phyloP scores from a whole-genome alignment of 73 alveolate species.

The Blepharisma stoltei region DNA sequence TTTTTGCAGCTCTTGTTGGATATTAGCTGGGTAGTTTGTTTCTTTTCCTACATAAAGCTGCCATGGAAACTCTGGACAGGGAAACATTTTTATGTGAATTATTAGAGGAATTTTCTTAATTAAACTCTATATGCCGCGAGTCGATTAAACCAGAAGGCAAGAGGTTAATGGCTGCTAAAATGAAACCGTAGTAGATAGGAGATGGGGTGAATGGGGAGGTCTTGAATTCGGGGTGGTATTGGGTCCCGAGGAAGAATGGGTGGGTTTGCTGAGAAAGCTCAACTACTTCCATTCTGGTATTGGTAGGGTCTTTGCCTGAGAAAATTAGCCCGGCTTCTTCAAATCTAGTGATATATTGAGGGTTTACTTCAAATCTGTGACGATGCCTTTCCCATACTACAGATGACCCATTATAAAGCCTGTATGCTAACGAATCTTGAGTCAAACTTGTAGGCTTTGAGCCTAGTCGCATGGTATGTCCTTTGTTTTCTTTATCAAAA shows the following conservation, averaged over 20 bases:
- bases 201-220: slow-evolving; percentile 49
- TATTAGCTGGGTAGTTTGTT: no score
- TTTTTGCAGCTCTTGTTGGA: background rate
- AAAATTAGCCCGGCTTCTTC: slow-evolving; percentile 54
- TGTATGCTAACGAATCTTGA: slow-evolving; percentile 45
- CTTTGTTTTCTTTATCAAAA: slow-evolving; percentile 29
- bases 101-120: no score
- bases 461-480: slow-evolving; percentile 77
- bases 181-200: slow-evolving; percentile 51
- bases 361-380: slow-evolving; percentile 68
- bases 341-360: slow-evolving; percentile 30
- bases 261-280: slow-evolving; percentile 37
- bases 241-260: slow-evolving; percentile 63
- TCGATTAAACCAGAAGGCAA: no score
- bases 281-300: slow-evolving; percentile 53
- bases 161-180: slow-evolving; percentile 37
- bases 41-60: slow-evolving; percentile 27
- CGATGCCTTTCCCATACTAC: slow-evolving; percentile 60
- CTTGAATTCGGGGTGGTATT: slow-evolving; percentile 67
- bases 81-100: slow-evolving; percentile 6
- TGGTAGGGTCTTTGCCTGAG: slow-evolving; percentile 48
- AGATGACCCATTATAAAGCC: slow-evolving; percentile 32
- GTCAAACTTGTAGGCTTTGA: slow-evolving; percentile 35
- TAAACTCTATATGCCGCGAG: no score
- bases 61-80: slow-evolving; percentile 24